Evolutionary conservation across 139 green algal genomes (phyloP).

Genomic region (Chlorella sp.): DNA sequence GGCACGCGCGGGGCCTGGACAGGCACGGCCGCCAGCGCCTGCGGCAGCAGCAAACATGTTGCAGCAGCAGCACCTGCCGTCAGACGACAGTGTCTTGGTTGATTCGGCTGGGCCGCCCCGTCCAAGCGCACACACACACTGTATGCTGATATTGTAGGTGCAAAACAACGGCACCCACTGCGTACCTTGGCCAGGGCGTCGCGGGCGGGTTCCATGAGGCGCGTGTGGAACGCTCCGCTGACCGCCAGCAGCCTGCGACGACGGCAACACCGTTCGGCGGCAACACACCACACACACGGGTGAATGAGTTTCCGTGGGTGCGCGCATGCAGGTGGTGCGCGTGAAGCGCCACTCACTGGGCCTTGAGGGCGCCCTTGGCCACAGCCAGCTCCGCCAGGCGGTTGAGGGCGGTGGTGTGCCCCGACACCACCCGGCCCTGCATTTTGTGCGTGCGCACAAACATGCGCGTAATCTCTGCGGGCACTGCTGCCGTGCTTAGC

Average conservation of each 20-base stretch:
- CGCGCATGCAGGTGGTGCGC: no score
- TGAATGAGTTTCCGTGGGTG: no score
- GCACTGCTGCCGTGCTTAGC: no score
- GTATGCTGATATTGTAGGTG: no score
- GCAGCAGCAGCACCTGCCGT: no score
- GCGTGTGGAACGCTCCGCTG: slow-evolving; percentile 88
- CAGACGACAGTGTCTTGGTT: no score
- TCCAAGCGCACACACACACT: no score
- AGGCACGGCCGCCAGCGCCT: slow-evolving; percentile 58
- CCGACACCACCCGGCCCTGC: slow-evolving; percentile 75
- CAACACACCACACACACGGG: neutral
- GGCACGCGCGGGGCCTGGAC: slow-evolving; percentile 68
- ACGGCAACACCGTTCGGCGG: neutral
- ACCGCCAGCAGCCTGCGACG: slow-evolving; percentile 49
- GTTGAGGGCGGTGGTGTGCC: slow-evolving; percentile 66
- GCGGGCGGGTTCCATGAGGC: slow-evolving; percentile 72
- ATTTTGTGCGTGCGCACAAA: no score
- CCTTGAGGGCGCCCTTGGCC: slow-evolving; percentile 75
- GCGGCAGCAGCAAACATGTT: no score
- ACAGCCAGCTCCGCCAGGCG: slow-evolving; percentile 46
- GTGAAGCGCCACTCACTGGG: slow-evolving; percentile 25
- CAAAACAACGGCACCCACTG: no score
- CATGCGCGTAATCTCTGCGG: no score
- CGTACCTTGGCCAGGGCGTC: slow-evolving; percentile 61
- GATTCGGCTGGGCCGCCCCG: no score